Conservation (phyloP, 129 eudicot species). For the Dittrichia graveolens region DNA sequence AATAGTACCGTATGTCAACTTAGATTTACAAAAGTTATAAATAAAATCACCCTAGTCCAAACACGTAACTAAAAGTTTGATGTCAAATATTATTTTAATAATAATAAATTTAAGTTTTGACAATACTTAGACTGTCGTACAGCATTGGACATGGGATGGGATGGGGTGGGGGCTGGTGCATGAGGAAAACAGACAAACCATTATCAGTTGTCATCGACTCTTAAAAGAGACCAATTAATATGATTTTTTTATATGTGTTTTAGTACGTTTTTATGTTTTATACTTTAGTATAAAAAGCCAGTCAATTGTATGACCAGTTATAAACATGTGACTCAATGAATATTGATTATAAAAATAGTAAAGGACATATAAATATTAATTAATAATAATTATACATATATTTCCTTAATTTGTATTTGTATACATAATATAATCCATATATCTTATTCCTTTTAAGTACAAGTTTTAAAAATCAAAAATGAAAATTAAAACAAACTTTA, state of each 20-base stretch:
- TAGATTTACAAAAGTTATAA: too few species aligned
- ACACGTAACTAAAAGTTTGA: neutral
- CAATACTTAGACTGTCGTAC: conserved; percentile 15
- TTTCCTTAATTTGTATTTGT: too few species aligned
- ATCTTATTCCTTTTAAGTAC: too few species aligned
- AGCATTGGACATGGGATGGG: neutral
- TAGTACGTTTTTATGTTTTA: neutral
- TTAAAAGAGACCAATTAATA: conserved; percentile 27
- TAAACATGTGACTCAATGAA: neutral
- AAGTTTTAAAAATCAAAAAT: too few species aligned
- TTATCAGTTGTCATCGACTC: conserved; percentile 27
- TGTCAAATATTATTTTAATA: neutral
- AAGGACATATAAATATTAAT: neutral
- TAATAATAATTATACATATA: too few species aligned
- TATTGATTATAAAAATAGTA: neutral
- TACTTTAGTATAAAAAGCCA: neutral
- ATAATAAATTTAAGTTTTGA: neutral
- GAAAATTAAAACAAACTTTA: too few species aligned
- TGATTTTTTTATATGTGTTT: neutral
- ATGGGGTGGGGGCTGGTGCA: conserved; percentile 18
- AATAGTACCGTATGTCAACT: too few species aligned
- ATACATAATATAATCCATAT: too few species aligned
- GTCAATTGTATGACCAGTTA: neutral
- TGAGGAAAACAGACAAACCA: conserved; percentile 23
- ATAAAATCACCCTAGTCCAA: too few species aligned